Percentiles rank a stretch among this genome's conserved stretches.
Evolutionary conservation across 352 stramenopile genomes (phyloP).

Genomic region (Phytophthora cryptogea): DNA sequence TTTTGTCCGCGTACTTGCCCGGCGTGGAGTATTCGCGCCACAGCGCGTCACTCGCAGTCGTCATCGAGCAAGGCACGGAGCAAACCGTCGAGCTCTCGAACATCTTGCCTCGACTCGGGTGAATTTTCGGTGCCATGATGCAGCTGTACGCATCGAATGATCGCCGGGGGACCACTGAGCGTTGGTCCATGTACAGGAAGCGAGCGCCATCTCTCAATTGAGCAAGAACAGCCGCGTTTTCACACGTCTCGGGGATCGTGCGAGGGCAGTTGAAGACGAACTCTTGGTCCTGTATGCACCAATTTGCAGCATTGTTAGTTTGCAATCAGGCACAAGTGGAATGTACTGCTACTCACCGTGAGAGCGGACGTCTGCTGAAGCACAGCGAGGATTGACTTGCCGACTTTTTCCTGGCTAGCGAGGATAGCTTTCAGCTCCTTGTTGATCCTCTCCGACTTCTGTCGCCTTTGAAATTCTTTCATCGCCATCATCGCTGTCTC

Average conservation of each 20-base stretch:
- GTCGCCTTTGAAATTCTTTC: constrained; percentile 5
- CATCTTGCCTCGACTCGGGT: constrained; percentile 17
- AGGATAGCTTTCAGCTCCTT: constrained; percentile 5
- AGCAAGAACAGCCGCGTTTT: constrained; percentile 7
- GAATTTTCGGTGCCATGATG: constrained; percentile 3
- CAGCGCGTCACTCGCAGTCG: constrained; percentile 6
- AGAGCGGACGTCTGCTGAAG: constrained; percentile 4
- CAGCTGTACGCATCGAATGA: constrained; percentile 4
- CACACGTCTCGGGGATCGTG: not conserved
- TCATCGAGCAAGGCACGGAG: constrained; percentile 14
- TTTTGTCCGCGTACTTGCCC: constrained; percentile 13
- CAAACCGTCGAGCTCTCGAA: constrained; percentile 15
- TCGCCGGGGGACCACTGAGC: not conserved
- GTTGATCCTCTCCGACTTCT: constrained; percentile 6
- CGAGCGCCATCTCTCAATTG: constrained; percentile 2
- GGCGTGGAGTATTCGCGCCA: constrained; percentile 17
- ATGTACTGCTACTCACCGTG: not conserved
- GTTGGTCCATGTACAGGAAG: constrained; percentile 2
- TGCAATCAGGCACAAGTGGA: not conserved
- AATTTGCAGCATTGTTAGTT: not conserved
- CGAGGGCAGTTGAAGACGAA: constrained; percentile 6
- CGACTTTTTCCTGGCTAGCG: constrained; percentile 4
- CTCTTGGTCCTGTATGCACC: not conserved
- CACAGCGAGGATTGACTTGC: constrained; percentile 3
- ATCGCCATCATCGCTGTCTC: not conserved